Evolutionary conservation across 371 early-diverging fungal genomes (phyloP), one percentile per base, ranked within the genome.

Genomic region (Nosema muscidifuracis): DNA sequence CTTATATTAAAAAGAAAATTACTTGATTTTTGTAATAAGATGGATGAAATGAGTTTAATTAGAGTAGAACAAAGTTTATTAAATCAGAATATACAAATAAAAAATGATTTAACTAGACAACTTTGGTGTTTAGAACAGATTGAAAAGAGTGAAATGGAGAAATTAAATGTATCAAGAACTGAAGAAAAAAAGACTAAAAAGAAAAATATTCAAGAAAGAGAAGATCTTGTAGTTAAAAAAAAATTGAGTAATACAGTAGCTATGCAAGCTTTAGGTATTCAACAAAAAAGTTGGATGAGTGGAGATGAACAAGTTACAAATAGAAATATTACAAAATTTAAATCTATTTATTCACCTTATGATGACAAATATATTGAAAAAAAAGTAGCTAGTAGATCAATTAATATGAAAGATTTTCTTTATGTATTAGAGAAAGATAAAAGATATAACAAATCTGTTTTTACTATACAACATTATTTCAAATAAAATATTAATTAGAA

Each of bases 191-290:
- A 80, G 55, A 79, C 76, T 61, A 69, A 74, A 47, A 76, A 77
- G 68, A 83, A 76, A 57, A 56, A 56, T 10, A 74, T 81, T 22
- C 81, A 84, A 65, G 84, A 84, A 44, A 71, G 84, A 66, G 84
- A 84, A 64, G 84, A 84, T 67, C 57, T 84, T 20, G 56, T 80
- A 10, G 82, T 84, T 58, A 84, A 84, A 66, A 84, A 83, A 36
- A 64, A 78, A 40, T 57, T 82, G 30, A 68, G 73, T 51, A 84
- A 83, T 67, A 82, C 74, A 26, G 79, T 83, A 47, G 84, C 83
- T 6, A 58, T 84, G 26, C 80, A 80, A n/a, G 84, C 84, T 31
- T 69, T 84, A 15, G 84, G 84, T 22, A 71, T 77, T 18, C 77
- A 83, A 70, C 77, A 73, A 38, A 81, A 78, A 55, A 72, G 71